Evolutionary conservation across 371 early-diverging fungal genomes (phyloP).

Genomic region (Mucor indicus): DNA sequence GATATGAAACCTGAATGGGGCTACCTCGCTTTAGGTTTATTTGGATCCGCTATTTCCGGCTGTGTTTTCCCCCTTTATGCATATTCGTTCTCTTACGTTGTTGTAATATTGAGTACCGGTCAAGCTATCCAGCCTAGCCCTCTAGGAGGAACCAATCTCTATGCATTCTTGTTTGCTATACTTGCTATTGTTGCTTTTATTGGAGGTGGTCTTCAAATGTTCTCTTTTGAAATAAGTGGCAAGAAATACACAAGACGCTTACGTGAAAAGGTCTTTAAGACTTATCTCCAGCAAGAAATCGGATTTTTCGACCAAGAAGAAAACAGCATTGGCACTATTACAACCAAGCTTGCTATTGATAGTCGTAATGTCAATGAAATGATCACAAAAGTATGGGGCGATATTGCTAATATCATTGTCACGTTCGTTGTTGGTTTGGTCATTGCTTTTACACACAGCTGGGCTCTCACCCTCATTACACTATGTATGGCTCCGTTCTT

Average conservation of each 20-base stretch:
- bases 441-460: slow-evolving; percentile 50
- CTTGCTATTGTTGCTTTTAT: slow-evolving; percentile 52
- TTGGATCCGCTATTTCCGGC: slow-evolving; percentile 52
- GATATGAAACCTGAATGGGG: slow-evolving; percentile 14
- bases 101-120: not conserved
- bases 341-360: slow-evolving; percentile 78
- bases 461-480: slow-evolving; percentile 59
- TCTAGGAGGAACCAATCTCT: slow-evolving; percentile 59
- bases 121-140: slow-evolving; percentile 11
- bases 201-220: slow-evolving; percentile 23
- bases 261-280: slow-evolving; percentile 51
- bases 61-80: slow-evolving; percentile 49
- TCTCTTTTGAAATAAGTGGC: slow-evolving; percentile 45
- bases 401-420: slow-evolving; percentile 50
- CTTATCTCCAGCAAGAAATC: slow-evolving; percentile 77
- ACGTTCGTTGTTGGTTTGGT: slow-evolving; percentile 39
- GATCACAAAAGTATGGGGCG: slow-evolving; percentile 64
- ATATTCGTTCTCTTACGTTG: slow-evolving; percentile 38
- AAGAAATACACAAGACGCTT: slow-evolving; percentile 59
- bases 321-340: slow-evolving; percentile 79
- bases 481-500: slow-evolving; percentile 52
- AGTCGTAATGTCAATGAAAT: slow-evolving; percentile 65
- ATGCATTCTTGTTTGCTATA: slow-evolving; percentile 74
- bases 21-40: slow-evolving; percentile 21
- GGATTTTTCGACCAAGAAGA: slow-evolving; percentile 84